Base-by-base conservation (phyloP, 768 basidiomycete species). In the Lyophyllum decastes region DNA sequence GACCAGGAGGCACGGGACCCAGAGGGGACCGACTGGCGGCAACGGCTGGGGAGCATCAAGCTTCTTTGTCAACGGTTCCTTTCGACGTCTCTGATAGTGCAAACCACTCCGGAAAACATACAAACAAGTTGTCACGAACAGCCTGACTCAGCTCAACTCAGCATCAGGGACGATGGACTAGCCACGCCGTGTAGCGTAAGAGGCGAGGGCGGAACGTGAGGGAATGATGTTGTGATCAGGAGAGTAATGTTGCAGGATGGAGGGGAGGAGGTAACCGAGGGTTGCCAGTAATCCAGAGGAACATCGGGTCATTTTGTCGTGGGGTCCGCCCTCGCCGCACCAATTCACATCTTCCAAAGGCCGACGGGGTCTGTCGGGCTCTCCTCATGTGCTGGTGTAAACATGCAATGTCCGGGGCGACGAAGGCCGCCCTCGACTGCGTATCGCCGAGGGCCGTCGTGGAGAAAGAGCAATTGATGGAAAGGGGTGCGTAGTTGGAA, bases 321-420 rank as follows among this genome's bases (percentile, higher is more conserved):
- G 50, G 63, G 54, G 54, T 64, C 64, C 59, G 61, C 67, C 68
- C 60, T 70, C 57, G 52, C 61, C 62, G 57, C 68, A 65, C 70
- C 65, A 65, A 58, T 64, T 64, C 63, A 64, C 21, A 65, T 60
- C 66, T 68, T 63, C 61, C 70, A 62, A 47, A 67, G n/a, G 63
- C 61, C 63, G 61, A 62, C 60, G 49, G 57, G 64, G 59, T 52
- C 58, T 59, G 61, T 44, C 50, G 46, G 41, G 61, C 64, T 62
- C 58, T 55, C 60, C 65, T 59, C 59, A 61, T 61, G 58, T 50
- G 48, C 61, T 61, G 61, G 64, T 48, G 62, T 54, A 69, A 64
- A 59, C 72, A 75, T 74, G 21, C 75, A 75, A 77, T 73, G 76
- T 68, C 66, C 54, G 58, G 62, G 61, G 63, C 63, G 65, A 65